Conservation (phyloP, 768 basidiomycete species). For the Lactifluus piperatus region DNA sequence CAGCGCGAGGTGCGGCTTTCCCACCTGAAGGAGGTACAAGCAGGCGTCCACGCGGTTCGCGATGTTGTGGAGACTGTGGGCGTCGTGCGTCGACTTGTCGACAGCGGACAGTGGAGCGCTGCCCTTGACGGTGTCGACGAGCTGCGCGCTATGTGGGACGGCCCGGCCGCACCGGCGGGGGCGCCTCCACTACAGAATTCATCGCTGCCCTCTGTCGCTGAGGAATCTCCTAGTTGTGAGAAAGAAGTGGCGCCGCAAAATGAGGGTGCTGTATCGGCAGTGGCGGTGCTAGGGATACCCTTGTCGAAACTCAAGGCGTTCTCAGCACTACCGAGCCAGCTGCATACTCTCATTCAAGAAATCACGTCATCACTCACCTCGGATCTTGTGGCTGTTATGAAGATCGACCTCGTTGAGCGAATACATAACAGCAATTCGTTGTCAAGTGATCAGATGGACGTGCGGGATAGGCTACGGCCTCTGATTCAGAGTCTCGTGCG, state of each 20-base stretch:
- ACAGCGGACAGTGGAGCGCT: conserved; percentile 80
- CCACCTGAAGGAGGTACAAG: conserved; percentile 50
- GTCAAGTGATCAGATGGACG: conserved; percentile 16
- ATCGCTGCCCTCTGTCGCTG: conserved; percentile 28
- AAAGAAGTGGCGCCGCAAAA: conserved; percentile 17
- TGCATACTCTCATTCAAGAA: conserved; percentile 62
- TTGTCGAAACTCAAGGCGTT: conserved; percentile 68
- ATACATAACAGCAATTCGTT: conserved; percentile 22
- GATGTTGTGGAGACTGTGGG: conserved; percentile 72
- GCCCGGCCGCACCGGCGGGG: neutral
- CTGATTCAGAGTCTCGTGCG: conserved; percentile 69
- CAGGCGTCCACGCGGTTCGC: conserved; percentile 53
- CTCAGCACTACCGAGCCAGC: conserved; percentile 60
- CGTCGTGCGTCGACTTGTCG: conserved; percentile 65
- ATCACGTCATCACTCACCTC: conserved; percentile 69
- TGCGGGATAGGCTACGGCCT: conserved; percentile 61
- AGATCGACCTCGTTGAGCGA: conserved; percentile 54
- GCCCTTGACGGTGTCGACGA: conserved; percentile 70
- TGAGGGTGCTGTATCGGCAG: neutral
- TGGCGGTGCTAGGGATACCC: conserved; percentile 31
- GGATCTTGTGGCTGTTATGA: conserved; percentile 67
- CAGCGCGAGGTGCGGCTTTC: conserved; percentile 51
- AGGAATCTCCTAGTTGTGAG: conserved; percentile 17
- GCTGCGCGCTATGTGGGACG: conserved; percentile 50
- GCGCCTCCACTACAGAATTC: neutral